phyloP scores from a whole-genome alignment of 2,329 filamentous ascomycete species.

The Botrytis elliptica region DNA sequence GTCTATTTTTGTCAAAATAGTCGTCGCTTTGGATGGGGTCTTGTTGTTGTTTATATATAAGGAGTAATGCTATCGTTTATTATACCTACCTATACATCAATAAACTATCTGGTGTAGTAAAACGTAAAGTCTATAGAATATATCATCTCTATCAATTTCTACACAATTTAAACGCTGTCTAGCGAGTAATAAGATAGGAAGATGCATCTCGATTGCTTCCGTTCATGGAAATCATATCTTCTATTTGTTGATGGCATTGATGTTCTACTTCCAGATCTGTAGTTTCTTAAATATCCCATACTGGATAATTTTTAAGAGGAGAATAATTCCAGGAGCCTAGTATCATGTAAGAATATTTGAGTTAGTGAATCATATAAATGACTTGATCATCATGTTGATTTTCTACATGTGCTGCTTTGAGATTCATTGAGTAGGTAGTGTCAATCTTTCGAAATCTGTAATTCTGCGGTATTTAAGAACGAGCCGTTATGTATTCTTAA shows the following conservation, averaged over 20 bases:
- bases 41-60: too few species aligned
- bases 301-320: too few species aligned
- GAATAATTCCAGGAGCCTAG: too few species aligned
- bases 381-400: background rate
- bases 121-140: background rate
- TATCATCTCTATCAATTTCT: background rate
- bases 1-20: too few species aligned
- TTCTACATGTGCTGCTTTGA: background rate
- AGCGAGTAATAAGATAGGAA: background rate
- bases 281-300: background rate
- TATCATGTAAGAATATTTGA: background rate
- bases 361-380: background rate
- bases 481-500: too few species aligned
- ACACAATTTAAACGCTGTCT: background rate
- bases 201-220: background rate
- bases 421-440: too few species aligned
- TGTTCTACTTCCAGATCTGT: background rate
- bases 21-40: too few species aligned
- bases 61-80: background rate
- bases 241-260: too few species aligned
- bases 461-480: background rate
- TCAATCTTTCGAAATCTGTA: background rate
- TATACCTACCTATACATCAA: background rate
- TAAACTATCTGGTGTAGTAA: too few species aligned
- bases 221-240: background rate